Evolutionary conservation across 1,284 basidiomycete genomes (phyloP).

Genomic region (Taiwanofungus camphoratus): DNA sequence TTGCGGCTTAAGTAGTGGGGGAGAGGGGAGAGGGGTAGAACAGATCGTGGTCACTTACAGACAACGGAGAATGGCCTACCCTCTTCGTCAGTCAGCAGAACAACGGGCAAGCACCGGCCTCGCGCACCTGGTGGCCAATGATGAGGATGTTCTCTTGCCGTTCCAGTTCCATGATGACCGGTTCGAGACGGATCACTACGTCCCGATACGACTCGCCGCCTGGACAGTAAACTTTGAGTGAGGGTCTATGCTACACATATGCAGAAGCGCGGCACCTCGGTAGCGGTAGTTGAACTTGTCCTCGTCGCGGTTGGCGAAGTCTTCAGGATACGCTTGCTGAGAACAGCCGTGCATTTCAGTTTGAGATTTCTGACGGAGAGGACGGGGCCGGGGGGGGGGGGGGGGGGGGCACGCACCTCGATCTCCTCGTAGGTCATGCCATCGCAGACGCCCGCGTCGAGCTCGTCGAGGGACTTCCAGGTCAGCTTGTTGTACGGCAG

Average conservation of each 20-base stretch:
- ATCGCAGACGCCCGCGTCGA: constrained; percentile 98
- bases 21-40: neutral
- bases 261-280: constrained; percentile 49
- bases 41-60: constrained; percentile 42
- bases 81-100: constrained; percentile 6
- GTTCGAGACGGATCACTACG: constrained; percentile 93
- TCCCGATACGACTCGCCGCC: constrained; percentile 95
- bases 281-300: constrained; percentile 99
- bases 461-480: constrained; percentile 98
- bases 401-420: constrained; percentile 56
- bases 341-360: neutral
- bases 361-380: no score
- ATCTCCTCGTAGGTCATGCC: constrained; percentile 99
- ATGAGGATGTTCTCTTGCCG: constrained; percentile 96
- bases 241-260: neutral
- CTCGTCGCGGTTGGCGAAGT: constrained; percentile 97
- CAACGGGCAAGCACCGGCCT: neutral
- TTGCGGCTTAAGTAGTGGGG: neutral
- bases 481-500: constrained; percentile 91
- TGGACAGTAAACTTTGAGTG: constrained; percentile 10
- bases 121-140: constrained; percentile 84
- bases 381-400: no score
- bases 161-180: constrained; percentile 99
- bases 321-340: constrained; percentile 92
- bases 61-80: constrained; percentile 83